Evolutionary conservation across 371 early-diverging fungal genomes (phyloP), one percentile per base, ranked within the genome.

Genomic region (Umbelopsis sp.): DNA sequence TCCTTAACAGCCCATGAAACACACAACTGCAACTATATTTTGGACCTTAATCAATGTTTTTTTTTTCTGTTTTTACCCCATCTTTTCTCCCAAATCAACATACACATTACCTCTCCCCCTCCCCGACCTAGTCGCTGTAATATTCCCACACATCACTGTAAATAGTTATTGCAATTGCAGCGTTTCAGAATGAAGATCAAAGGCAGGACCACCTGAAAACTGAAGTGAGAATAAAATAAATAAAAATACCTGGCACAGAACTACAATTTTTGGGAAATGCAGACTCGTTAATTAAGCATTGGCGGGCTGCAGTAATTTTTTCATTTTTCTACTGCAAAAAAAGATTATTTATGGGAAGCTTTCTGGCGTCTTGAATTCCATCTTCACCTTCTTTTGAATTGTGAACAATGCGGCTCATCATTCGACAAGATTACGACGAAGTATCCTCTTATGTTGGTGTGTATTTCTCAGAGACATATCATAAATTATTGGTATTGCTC

Each of bases 371-470:
- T 37, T 51, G 9, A 8, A 16, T 29, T 51, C 32, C 41, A n/a
- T 20, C 50, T 50, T 41, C 5, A 2, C 41, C 41, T 41, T 41
- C 41, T 41, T 65, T 38, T 22, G 44, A 44, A 41, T 68, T 45
- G 41, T 65, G 41, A 14, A 24, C 50, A 44, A 88, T 88, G 89
- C 79, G 89, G 78, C 79, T 88, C 38, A 83, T 88, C 68, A 87
- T 88, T 66, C 84, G 87, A 65, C 72, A 86, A 67, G 86, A 85
- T 63, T 85, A 78, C 71, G 83, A 86, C 46, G 81, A 78, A 52
- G 87, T 83, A 14, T 79, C 80, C 32, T 76, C 76, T 41, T 82
- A 84, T 65, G 77, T 82, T 63, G 82, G 72, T 69, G 69, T 63
- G 57, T 37, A 35, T 18, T 16, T 11, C 35, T 35, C 25, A 35